Base-by-base conservation (phyloP, 1,284 basidiomycete species). In the Xerocomus amazonicus region DNA sequence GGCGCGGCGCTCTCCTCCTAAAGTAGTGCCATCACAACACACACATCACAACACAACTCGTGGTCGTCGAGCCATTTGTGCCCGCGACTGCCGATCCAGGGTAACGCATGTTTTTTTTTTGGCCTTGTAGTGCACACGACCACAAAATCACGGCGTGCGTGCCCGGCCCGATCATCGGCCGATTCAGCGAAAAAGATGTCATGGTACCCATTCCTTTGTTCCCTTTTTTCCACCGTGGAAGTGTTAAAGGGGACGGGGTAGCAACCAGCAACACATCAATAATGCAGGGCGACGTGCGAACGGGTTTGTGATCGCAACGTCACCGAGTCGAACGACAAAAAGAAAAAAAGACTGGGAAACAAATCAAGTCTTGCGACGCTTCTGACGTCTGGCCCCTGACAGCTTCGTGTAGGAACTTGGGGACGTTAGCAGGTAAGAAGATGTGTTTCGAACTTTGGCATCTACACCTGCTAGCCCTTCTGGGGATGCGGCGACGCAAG, bases 391-490 rank as follows among this genome's bases (percentile, higher is more conserved):
- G 47, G 53, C 17, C 5, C n/a, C 29, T 40, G 38, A 34, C 32
- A 34, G 37, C 28, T 56, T 6, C 33, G 33, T 35, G 38, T 17
- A 14, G 6, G 31, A 19, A 9, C 28, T n/a, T 28, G 29, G 26
- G 26, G n/a, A 17, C 9, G 17, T 28, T 34, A 33, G 37, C 5
- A n/a, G 39, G 26, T 40, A 40, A 10, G 16, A 13, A 28, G n/a
- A 10, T 34, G 19, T 47, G 56, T 59, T 61, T 60, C 45, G 34
- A 60, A 58, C 45, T 35, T 35, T 50, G 16, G 14, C 35, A 39
- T 6, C 28, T n/a, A 9, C 17, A 12, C 28, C 17, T 23, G 19
- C 29, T 40, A 28, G 27, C 19, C 54, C 37, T 37, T 47, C 50
- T 9, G 34, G 58, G n/a, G 37, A 28, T 42, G 34, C n/a, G 9